A percentile compares a stretch with the other conserved stretches of the same genome.
Evolutionary conservation across 1,284 basidiomycete species (phyloP).

Genomic region (Cutaneotrichosporon sp.): DNA sequence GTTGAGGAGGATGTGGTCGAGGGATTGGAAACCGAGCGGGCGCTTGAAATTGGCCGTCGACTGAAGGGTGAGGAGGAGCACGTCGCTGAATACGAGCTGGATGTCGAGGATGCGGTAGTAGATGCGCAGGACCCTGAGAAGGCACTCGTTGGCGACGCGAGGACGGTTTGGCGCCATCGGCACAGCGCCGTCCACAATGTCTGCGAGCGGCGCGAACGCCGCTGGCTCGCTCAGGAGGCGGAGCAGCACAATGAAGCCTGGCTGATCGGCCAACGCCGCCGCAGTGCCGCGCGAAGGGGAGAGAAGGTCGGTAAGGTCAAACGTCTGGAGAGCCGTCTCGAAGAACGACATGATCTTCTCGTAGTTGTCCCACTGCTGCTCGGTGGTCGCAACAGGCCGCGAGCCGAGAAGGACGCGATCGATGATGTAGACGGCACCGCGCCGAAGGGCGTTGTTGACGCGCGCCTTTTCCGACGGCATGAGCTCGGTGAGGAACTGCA

Average conservation of each 20-base stretch:
- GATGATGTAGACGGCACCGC: slow-evolving; percentile 67
- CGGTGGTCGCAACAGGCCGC: slow-evolving; percentile 40
- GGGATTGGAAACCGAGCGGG: slow-evolving; percentile 40
- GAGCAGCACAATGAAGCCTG: slow-evolving; percentile 81
- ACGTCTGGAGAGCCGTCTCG: slow-evolving; percentile 73
- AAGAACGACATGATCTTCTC: slow-evolving; percentile 79
- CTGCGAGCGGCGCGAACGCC: slow-evolving; percentile 56
- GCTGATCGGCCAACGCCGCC: slow-evolving; percentile 56
- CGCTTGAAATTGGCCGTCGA: slow-evolving; percentile 49
- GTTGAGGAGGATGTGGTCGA: slow-evolving; percentile 79
- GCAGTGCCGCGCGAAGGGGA: slow-evolving; percentile 30
- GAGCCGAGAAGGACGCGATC: slow-evolving; percentile 68
- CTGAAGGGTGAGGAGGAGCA: slow-evolving; percentile 71
- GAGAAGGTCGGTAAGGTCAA: slow-evolving; percentile 59
- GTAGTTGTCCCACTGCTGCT: slow-evolving; percentile 81
- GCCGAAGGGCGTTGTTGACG: slow-evolving; percentile 55
- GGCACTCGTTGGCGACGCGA: slow-evolving; percentile 52
- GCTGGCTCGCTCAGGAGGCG: slow-evolving; percentile 65
- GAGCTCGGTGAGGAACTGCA: slow-evolving; percentile 73
- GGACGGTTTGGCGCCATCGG: slow-evolving; percentile 53
- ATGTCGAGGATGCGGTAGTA: slow-evolving; percentile 74
- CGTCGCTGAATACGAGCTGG: slow-evolving; percentile 83
- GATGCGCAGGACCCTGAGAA: slow-evolving; percentile 75
- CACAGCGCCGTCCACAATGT: slow-evolving; percentile 26
- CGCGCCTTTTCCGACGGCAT: slow-evolving; percentile 51